Evolutionary conservation across 2,329 filamentous ascomycete genomes (phyloP).

Genomic region (Fusarium transvaalense): DNA sequence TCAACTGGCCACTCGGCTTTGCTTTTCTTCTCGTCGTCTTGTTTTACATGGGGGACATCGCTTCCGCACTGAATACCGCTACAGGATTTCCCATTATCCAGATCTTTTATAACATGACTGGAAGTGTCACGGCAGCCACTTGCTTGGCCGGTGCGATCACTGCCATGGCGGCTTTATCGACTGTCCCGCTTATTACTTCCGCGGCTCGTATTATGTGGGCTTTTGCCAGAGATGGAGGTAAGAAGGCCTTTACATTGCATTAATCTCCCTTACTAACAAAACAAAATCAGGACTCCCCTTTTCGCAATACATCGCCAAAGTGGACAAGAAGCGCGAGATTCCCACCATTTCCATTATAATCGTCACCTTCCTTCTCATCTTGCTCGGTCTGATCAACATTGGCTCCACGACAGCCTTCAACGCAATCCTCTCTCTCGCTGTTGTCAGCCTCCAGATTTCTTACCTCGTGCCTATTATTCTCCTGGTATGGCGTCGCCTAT

Average conservation of each 20-base stretch:
- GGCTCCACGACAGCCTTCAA: constrained; percentile 43
- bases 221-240: constrained; percentile 38
- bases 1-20: constrained; percentile 33
- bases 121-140: not conserved
- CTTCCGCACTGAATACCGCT: constrained; percentile 4
- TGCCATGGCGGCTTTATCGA: constrained; percentile 29
- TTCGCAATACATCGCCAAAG: constrained; percentile 10
- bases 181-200: constrained; percentile 27
- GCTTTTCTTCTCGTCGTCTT: constrained; percentile 25
- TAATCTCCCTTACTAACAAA: not conserved
- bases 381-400: constrained; percentile 42
- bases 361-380: constrained; percentile 19
- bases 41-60: constrained; percentile 35
- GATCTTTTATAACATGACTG: constrained; percentile 29
- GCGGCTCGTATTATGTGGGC: constrained; percentile 41
- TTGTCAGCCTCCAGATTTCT: constrained; percentile 29
- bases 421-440: constrained; percentile 33
- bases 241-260: not conserved
- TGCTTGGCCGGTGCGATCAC: constrained; percentile 15
- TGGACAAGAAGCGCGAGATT: constrained; percentile 28
- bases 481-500: constrained; percentile 32
- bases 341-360: constrained; percentile 18
- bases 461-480: constrained; percentile 32
- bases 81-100: constrained; percentile 40
- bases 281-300: constrained; percentile 27